Base-by-base conservation (phyloP, 1,139 yeast species). In the Saccharomycopsis crataegensis region DNA sequence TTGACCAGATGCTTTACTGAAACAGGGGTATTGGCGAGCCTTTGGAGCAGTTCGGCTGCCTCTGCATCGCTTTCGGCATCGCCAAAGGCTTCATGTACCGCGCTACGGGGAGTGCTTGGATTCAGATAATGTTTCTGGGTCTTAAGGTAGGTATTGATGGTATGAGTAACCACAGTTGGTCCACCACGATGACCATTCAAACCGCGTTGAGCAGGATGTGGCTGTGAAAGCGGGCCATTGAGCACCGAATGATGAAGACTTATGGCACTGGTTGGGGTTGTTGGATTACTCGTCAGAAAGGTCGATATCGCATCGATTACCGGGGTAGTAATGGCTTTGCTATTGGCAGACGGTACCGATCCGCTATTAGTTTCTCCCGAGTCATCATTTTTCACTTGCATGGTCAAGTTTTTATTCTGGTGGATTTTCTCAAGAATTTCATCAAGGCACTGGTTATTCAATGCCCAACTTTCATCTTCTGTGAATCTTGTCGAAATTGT, bases 361-460 rank as follows among this genome's bases (percentile, higher is more conserved):
- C 28, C 28, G 28, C 4, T 22, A 22, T 22, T 22, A 22, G 28
- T 22, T 22, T 22, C 28, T 22, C 28, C 28, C 4, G 28, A 22
- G 28, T 22, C 46, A 47, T 33, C 11, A 45, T 41, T 16, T 22
- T 17, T 43, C 14, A 17, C 14, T 22, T 7, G 11, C 17, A 17
- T 22, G 28, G 37, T 43, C 47, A 53, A 43, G 45, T 50, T 50
- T 45, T 53, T 53, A 31, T 37, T 43, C 22, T 50, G 56, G 17
- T 50, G 50, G 8, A 53, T 53, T 36, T 53, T 50, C 6, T 53
- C 56, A 6, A 50, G 14, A 8, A 50, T 32, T 16, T 49, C 51
- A 11, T 50, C 48, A 14, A 16, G 22, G 6, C 11, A 9, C 14
- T 43, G 9, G 14, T 43, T 8, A 43, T 43, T 43, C 33, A 22